Base-by-base conservation (phyloP, 345 rosid species). In the Camelina hispida region DNA sequence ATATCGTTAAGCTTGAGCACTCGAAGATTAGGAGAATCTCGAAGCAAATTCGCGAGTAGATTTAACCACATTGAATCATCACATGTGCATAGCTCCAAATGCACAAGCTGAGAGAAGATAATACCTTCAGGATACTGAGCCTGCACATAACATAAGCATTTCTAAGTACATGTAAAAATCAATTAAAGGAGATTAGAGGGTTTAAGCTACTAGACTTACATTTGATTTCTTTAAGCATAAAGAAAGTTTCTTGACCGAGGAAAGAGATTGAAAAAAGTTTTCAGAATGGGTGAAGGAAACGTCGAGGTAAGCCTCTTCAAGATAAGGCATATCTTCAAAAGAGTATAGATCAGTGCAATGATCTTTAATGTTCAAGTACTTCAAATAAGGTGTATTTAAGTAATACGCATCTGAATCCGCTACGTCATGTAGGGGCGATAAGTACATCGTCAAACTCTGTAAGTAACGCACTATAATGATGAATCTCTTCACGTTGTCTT, bases 231-330 rank as follows among this genome's bases (percentile, higher is more conserved):
- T 65, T 48, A 65, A 47, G 42, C 69, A 65, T 48, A 65, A 32
- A 1, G 56, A 65, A 30, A 65, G 69, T 46, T 48, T 46, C 25
- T 30, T 65, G 56, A 47, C 54, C 4, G n/a, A 65, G 10, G 55
- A 30, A 47, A 65, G 69, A 48, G 56, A 48, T 16, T 32, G 10
- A 25, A 65, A 48, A 65, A 65, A 6, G 11, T 65, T 47, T n/a
- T 65, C 40, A 11, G 28, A 9, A 32, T 10, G 6, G 11, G 10
- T 65, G 43, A 46, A 65, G 23, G 54, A 10, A 47, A 47, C 43
- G 15, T 65, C 57, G 25, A 65, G 54, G 30, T 65, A 10, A 46
- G 69, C 69, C 38, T 65, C 69, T 16, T 65, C 69, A 11, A 65
- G 40, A n/a, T 25, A 16, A 47, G 54, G 23, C 69, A 65, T 65